Percentiles rank a stretch among this genome's conserved stretches.
phyloP scores from a whole-genome alignment of 2,329 filamentous ascomycete species.

The Trichoderma sp. region DNA sequence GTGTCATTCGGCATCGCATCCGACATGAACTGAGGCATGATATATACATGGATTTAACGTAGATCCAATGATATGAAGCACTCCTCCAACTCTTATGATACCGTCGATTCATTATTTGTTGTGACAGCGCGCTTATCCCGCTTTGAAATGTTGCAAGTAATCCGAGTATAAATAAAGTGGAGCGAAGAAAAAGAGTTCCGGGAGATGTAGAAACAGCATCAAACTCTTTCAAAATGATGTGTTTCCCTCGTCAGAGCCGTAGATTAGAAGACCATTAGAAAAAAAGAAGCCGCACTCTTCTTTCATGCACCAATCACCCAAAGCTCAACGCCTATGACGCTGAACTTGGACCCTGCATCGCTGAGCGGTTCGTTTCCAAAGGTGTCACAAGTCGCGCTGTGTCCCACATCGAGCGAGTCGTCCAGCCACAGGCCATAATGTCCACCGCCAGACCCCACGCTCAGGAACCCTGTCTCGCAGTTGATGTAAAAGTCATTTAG shows the following conservation, averaged over 20 bases:
- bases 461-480: conserved; percentile 83
- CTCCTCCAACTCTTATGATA: not conserved
- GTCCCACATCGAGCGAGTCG: conserved; percentile 78
- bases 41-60: not conserved
- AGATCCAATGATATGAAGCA: not conserved
- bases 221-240: conserved; percentile 6
- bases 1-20: not conserved
- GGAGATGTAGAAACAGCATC: not conserved
- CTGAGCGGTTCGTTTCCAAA: conserved; percentile 95
- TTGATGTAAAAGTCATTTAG: conserved; percentile 97
- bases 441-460: conserved; percentile 84
- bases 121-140: not conserved
- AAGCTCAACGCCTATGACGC: conserved; percentile 85
- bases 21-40: not conserved
- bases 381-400: conserved; percentile 82
- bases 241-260: no score
- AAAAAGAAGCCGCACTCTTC: not conserved
- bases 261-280: not conserved
- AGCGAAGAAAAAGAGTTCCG: not conserved
- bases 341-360: conserved; percentile 90
- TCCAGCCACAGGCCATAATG: conserved; percentile 95
- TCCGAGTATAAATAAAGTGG: not conserved
- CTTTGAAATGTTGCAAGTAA: not conserved
- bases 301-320: conserved; percentile 76
- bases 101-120: not conserved